Base-by-base conservation (phyloP, 352 stramenopile genomes). In the Globisporangium emineosum region DNA sequence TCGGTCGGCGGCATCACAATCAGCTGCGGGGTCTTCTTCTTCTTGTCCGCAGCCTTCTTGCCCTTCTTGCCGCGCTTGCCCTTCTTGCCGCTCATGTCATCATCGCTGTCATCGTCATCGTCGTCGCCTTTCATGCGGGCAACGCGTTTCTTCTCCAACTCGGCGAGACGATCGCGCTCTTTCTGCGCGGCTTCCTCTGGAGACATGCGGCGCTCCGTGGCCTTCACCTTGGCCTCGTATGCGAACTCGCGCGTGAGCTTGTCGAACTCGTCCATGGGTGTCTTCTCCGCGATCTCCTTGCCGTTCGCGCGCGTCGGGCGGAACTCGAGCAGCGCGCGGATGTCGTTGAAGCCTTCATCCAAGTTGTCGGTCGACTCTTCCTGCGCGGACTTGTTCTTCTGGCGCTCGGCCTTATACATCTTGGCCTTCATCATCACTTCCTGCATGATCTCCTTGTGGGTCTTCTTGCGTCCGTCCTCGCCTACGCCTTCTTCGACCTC, bases 51-150 rank as follows among this genome's bases (percentile, higher is more conserved):
- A 4, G 29, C 51, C 57, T 79, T 71, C 67, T 85, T 80, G 45
- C 58, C 68, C 45, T 79, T 80, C 53, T 62, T 67, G 27, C 37
- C 47, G 6, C 56, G 65, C 47, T 71, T 72, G 57, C 78, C 77
- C 71, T 84, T 86, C 52, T 68, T 73, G 35, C 78, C 74, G 51
- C 68, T 72, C 70, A 86, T 91, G 21, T 79, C 76, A 0, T 81
- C 77, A 7, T 84, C 77, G 33, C 96, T 90, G 42, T 89, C 82
- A 17, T 85, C 75, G 9, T 84, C 75, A 19, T 73, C 72, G 4
- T 90, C 81, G 53, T 97, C 91, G n/a, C 94, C 94, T 62, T 96
- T 91, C 96, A 99, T 99, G 52, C 96, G 82, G 5, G 90, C 91
- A 23, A 98, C 65, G n/a, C 96, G 88, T 68, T 95, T 90, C 51